Percentiles rank a stretch among this genome's conserved stretches.
Evolutionary conservation across 306 rosid genomes (phyloP).

Genomic region (Rosa rugosa): DNA sequence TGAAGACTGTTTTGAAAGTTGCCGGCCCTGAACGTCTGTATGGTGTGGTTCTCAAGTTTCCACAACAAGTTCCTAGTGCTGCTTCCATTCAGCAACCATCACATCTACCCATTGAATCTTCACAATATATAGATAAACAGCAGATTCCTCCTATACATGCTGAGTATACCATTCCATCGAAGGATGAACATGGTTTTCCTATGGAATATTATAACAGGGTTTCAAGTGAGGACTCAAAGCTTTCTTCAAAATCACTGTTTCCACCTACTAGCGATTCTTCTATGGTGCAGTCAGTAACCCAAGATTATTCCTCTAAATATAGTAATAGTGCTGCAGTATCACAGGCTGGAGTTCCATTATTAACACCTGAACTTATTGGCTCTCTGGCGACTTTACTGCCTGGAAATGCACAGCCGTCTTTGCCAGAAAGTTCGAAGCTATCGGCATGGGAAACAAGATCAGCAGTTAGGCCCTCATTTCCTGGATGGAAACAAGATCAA

Average conservation of each 20-base stretch:
- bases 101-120: conserved; percentile 49
- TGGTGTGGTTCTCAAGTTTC: conserved; percentile 96
- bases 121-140: conserved; percentile 64
- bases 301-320: conserved; percentile 46
- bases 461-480: conserved; percentile 52
- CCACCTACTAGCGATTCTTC: conserved; percentile 50
- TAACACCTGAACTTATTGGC: conserved; percentile 97
- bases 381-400: conserved; percentile 79
- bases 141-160: conserved; percentile 56
- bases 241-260: conserved; percentile 49
- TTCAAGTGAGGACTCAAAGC: conserved; percentile 63
- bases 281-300: conserved; percentile 53
- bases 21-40: conserved; percentile 92
- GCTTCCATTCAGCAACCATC: conserved; percentile 55
- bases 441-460: conserved; percentile 38
- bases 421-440: conserved; percentile 51
- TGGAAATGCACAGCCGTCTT: conserved; percentile 58
- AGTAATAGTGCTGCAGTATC: conserved; percentile 46
- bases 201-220: conserved; percentile 55
- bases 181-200: conserved; percentile 61
- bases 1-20: conserved; percentile 81
- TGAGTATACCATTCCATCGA: conserved; percentile 55
- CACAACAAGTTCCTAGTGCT: conserved; percentile 49
- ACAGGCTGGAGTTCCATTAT: conserved; percentile 73
- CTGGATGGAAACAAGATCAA: conserved; percentile 76